Percentiles rank a stretch among this genome's conserved stretches.
phyloP scores from a whole-genome alignment of 2,329 filamentous ascomycete genomes.

The Hymenoscyphus albidus region DNA sequence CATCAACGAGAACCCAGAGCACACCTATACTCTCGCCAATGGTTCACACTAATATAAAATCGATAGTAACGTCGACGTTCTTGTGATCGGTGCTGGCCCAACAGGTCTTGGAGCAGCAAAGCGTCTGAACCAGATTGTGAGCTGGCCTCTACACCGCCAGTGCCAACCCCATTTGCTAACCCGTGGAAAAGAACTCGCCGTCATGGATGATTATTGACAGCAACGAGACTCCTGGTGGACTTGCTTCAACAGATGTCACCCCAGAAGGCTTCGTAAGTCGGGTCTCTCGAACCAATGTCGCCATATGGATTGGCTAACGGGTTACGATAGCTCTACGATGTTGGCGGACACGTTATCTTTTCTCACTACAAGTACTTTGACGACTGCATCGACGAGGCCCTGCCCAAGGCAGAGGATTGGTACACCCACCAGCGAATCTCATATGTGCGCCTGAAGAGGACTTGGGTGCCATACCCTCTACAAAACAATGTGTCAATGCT shows the following conservation, averaged over 20 bases:
- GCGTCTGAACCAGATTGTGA: slow-evolving; percentile 90
- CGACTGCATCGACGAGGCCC: slow-evolving; percentile 95
- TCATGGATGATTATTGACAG: slow-evolving; percentile 97
- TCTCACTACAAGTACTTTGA: slow-evolving; percentile 97
- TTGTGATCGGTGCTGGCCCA: slow-evolving; percentile 96
- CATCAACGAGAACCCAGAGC: neutral
- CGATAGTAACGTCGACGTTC: slow-evolving; percentile 79
- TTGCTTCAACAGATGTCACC: slow-evolving; percentile 92
- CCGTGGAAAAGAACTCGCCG: slow-evolving; percentile 64
- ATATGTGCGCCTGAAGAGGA: slow-evolving; percentile 92
- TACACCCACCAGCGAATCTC: slow-evolving; percentile 97
- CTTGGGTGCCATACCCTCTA: slow-evolving; percentile 99
- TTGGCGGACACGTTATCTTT: slow-evolving; percentile 54
- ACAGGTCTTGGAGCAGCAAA: slow-evolving; percentile 98
- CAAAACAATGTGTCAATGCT: slow-evolving; percentile 99
- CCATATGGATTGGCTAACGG: slow-evolving; percentile 25
- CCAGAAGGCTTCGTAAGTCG: slow-evolving; percentile 91
- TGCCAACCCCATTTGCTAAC: slow-evolving; percentile 19
- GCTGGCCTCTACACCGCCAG: slow-evolving; percentile 21
- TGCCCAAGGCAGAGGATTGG: slow-evolving; percentile 93
- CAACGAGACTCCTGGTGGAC: slow-evolving; percentile 86
- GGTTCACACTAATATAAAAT: slow-evolving; percentile 10
- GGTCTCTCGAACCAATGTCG: slow-evolving; percentile 6
- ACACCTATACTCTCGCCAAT: neutral
- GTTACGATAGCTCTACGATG: slow-evolving; percentile 78